phyloP scores from a whole-genome alignment of 2,329 filamentous ascomycete species.

The Westerdykella aurantiaca region DNA sequence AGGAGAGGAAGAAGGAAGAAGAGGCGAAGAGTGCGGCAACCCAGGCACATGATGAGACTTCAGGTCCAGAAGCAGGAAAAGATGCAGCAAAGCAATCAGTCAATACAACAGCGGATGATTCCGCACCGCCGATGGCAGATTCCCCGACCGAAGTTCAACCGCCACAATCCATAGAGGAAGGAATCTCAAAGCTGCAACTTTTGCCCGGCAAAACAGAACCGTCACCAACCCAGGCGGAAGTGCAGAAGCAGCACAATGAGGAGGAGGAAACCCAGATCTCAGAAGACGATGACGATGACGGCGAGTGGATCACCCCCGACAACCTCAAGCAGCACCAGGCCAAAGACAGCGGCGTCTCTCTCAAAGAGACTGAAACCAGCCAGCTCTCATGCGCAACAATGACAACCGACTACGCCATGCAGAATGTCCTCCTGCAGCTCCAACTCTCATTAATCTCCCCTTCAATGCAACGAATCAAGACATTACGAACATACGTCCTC shows the following conservation, averaged over 20 bases:
- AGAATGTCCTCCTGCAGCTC: conserved; percentile 91
- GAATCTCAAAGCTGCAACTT: conserved; percentile 19
- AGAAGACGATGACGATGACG: conserved; percentile 44
- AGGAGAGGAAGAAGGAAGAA: conserved; percentile 12
- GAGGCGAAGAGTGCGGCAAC: conserved; percentile 8
- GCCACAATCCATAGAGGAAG: conserved; percentile 10
- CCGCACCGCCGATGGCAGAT: conserved; percentile 1
- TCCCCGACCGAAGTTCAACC: not conserved
- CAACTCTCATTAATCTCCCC: conserved; percentile 85
- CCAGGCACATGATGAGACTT: not conserved
- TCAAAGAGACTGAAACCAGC: conserved; percentile 47
- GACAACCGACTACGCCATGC: conserved; percentile 95
- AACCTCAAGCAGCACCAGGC: conserved; percentile 83
- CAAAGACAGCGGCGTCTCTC: conserved; percentile 49
- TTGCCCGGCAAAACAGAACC: conserved; percentile 10
- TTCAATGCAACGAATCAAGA: conserved; percentile 70
- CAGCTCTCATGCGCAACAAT: conserved; percentile 83
- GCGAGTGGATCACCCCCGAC: conserved; percentile 87
- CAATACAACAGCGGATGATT: not conserved
- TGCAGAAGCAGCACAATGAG: not conserved
- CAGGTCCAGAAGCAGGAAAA: not conserved
- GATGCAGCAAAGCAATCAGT: conserved; percentile 1
- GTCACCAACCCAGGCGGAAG: not conserved
- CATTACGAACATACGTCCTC: conserved; percentile 81
- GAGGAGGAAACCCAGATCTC: not conserved